Conservation (phyloP, 257 asterid genomes). For the Perilla frutescens region DNA sequence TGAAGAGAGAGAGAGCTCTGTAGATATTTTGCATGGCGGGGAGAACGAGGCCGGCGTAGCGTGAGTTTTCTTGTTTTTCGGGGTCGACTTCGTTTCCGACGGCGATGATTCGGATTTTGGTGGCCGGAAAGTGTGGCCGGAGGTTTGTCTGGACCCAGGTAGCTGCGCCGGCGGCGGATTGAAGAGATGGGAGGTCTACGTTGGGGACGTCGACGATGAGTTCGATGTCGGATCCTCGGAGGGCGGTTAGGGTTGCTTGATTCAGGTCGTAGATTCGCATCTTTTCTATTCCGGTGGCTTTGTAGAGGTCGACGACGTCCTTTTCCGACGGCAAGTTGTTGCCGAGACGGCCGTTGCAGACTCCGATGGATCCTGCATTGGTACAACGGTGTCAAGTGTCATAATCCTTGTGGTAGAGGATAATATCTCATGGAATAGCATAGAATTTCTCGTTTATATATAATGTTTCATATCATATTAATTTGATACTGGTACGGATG, state of each 20-base stretch:
- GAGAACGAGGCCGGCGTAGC: conserved; percentile 18
- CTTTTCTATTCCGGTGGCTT: conserved; percentile 30
- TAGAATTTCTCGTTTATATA: too few species aligned
- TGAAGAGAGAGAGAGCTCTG: conserved; percentile 8
- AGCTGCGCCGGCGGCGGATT: conserved; percentile 27
- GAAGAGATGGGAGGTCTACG: conserved; percentile 27
- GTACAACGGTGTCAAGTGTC: too few species aligned
- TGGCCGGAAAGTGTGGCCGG: conserved; percentile 23
- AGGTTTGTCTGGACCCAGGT: conserved; percentile 48
- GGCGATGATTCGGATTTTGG: conserved; percentile 46
- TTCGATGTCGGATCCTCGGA: conserved; percentile 36
- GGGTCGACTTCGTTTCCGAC: conserved; percentile 57
- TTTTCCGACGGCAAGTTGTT: conserved; percentile 33
- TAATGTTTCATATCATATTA: too few species aligned
- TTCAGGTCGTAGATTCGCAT: conserved; percentile 39
- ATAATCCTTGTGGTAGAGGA: too few species aligned
- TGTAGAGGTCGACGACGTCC: conserved; percentile 38
- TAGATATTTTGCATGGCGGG: conserved; percentile 45
- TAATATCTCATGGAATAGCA: too few species aligned
- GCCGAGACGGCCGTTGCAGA: conserved; percentile 43
- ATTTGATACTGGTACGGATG: too few species aligned
- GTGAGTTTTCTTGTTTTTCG: not conserved
- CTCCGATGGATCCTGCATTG: conserved; percentile 28
- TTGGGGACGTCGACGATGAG: conserved; percentile 47
- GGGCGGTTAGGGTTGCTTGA: conserved; percentile 35